phyloP scores from a whole-genome alignment of 1,284 basidiomycete genomes.

The Leccinum pallidistipes region DNA sequence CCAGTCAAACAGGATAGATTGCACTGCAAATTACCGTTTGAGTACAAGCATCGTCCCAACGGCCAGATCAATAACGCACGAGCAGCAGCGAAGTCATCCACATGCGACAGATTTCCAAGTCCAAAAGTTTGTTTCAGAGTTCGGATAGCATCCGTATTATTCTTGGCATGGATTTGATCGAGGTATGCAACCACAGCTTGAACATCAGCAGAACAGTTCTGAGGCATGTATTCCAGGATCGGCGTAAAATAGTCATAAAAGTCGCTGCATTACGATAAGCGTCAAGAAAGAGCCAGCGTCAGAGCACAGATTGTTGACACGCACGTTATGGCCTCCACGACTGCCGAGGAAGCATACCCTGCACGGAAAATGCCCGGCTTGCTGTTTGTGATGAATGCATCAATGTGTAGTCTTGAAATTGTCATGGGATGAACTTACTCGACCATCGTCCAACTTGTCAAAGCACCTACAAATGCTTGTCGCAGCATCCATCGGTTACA shows the following conservation, averaged over 20 bases:
- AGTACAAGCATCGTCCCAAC: neutral
- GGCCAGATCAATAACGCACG: conserved; percentile 24
- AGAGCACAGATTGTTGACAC: neutral
- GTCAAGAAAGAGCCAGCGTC: neutral
- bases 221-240: conserved; percentile 66
- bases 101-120: conserved; percentile 53
- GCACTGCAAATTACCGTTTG: conserved; percentile 37
- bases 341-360: conserved; percentile 69
- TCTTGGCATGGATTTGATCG: conserved; percentile 53
- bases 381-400: conserved; percentile 36
- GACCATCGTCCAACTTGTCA: conserved; percentile 71
- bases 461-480: conserved; percentile 39
- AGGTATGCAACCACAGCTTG: conserved; percentile 63
- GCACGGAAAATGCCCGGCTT: conserved; percentile 66
- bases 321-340: conserved; percentile 67
- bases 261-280: conserved; percentile 41
- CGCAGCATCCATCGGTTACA: neutral
- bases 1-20: conserved; percentile 53
- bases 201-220: conserved; percentile 73
- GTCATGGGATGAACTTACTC: conserved; percentile 45
- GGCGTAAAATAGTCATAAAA: conserved; percentile 76
- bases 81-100: conserved; percentile 67
- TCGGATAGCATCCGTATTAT: conserved; percentile 46
- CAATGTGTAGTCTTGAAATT: neutral
- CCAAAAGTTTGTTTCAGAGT: conserved; percentile 58